Percentiles rank a stretch among this genome's conserved stretches.
These are phyloP conservation scores for Discostella pseudostelligera DNA, from an alignment of 108 stramenopile species.

Conservation along the genomic window DNA sequence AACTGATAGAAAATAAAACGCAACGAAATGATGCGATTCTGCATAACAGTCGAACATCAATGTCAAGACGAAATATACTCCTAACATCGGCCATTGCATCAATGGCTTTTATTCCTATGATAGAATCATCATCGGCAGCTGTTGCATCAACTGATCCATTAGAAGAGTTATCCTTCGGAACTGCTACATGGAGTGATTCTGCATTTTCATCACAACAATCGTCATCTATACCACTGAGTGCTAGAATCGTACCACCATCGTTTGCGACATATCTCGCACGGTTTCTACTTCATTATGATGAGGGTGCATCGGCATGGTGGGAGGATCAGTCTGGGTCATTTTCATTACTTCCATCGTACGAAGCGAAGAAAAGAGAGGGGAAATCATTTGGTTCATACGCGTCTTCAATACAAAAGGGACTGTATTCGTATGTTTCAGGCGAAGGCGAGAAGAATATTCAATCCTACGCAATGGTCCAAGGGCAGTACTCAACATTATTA, in stretches of 20 bases:
- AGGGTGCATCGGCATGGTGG: conserved; percentile 67
- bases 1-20: neutral
- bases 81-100: conserved; percentile 8
- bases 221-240: conserved; percentile 14
- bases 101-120: conserved; percentile 9
- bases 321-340: conserved; percentile 25
- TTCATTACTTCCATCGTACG: conserved; percentile 51
- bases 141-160: conserved; percentile 19
- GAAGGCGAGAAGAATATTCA: conserved; percentile 7
- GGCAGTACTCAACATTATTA: conserved; percentile 14
- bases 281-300: conserved; percentile 74
- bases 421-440: conserved; percentile 25
- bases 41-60: neutral
- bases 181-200: conserved; percentile 40
- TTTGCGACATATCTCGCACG: conserved; percentile 73
- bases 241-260: conserved; percentile 49
- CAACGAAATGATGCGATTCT: no score
- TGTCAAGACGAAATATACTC: conserved; percentile 4
- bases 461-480: conserved; percentile 10
- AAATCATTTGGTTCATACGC: conserved; percentile 64
- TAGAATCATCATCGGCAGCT: conserved; percentile 4
- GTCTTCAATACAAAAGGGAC: conserved; percentile 52
- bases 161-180: conserved; percentile 42
- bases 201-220: conserved; percentile 14
- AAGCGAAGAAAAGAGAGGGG: conserved; percentile 46